Percentiles rank a stretch among this genome's conserved stretches.
phyloP scores from a whole-genome alignment of 805 yeast genomes.

The Groenewaldozyma tartarivorans region DNA sequence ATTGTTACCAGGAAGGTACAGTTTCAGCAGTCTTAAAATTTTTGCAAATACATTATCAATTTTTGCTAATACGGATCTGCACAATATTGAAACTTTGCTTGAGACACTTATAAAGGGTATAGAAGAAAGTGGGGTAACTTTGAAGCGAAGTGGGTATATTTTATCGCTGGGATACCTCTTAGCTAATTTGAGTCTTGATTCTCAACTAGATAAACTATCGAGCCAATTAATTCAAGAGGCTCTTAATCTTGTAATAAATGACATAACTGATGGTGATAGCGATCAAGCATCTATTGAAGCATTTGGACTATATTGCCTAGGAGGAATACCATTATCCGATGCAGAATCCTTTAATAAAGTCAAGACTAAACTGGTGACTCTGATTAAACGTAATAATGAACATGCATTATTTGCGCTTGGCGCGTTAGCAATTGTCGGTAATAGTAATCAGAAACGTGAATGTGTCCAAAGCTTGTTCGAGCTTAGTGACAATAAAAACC shows the following conservation, averaged over 20 bases:
- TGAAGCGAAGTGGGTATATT: constrained; percentile 10
- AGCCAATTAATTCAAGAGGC: not conserved
- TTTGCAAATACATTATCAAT: constrained; percentile 39
- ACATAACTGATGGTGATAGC: constrained; percentile 1
- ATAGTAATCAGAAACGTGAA: constrained; percentile 20
- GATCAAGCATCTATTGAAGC: constrained; percentile 19
- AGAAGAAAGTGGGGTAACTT: constrained; percentile 3
- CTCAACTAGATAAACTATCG: not conserved
- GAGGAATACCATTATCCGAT: constrained; percentile 23
- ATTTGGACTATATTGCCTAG: constrained; percentile 31
- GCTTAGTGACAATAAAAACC: constrained; percentile 55
- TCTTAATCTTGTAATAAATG: not conserved
- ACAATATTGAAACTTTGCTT: constrained; percentile 2
- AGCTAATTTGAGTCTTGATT: constrained; percentile 29
- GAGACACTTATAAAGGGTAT: constrained; percentile 3
- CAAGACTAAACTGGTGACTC: constrained; percentile 13
- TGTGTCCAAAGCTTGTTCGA: constrained; percentile 43
- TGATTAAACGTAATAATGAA: constrained; percentile 47
- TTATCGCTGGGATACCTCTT: constrained; percentile 36
- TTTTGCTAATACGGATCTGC: constrained; percentile 10
- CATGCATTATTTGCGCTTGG: constrained; percentile 48
- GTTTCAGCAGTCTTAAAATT: constrained; percentile 18
- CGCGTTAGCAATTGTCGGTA: constrained; percentile 36
- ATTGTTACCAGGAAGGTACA: constrained; percentile 6
- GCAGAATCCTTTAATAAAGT: constrained; percentile 9